Evolutionary conservation across 257 asterid species (phyloP), one percentile per base, ranked within the genome.

Genomic region (Forsythia suspensa): DNA sequence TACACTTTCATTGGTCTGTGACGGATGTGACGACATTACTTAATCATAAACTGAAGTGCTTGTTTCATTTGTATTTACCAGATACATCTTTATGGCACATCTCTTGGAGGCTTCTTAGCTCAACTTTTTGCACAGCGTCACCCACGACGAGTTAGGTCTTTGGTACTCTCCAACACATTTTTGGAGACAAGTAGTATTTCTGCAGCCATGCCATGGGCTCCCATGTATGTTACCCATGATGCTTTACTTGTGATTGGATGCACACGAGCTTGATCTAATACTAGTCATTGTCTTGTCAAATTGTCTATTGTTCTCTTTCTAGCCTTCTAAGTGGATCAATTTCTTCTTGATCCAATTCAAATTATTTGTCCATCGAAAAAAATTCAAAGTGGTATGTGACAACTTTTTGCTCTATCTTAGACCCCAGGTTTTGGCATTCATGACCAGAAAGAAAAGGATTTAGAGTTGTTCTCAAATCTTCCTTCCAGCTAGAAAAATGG

Each of bases 101-200:
- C 99, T 44, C 97, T 96, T 80, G 99, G 98, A 76, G 99, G 98
- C 76, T 96, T 96, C 91, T 90, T 96, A 81, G 99, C 99, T 74
- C 98, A 96, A 84, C 90, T 96, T 66, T 96, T 94, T 88, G 97
- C 99, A 80, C 97, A 91, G 80, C 92, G 92, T 89, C 97, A 97
- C 69, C 99, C 99, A 10, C 91, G 98, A 42, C 86, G 99, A 82
- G 99, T 96, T 84, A 87, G 81, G 84, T 96, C 99, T 39, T 82
- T 96, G 92, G 88, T 96, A 75, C 95, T 96, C 76, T 96, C 99
- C 63, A 96, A 96, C 86, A 86, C 99, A 69, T 96, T 91, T 83
- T 79, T 94, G 89, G 99, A 94, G 88, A 92, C 99, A 6, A 86
- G 89, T 88, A 86, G 87, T 89, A 94, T 94, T 84, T 80, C 97